These are phyloP conservation scores for Deinandra increscens DNA, from an alignment of 129 eudicot genomes.

Conservation along the genomic window DNA sequence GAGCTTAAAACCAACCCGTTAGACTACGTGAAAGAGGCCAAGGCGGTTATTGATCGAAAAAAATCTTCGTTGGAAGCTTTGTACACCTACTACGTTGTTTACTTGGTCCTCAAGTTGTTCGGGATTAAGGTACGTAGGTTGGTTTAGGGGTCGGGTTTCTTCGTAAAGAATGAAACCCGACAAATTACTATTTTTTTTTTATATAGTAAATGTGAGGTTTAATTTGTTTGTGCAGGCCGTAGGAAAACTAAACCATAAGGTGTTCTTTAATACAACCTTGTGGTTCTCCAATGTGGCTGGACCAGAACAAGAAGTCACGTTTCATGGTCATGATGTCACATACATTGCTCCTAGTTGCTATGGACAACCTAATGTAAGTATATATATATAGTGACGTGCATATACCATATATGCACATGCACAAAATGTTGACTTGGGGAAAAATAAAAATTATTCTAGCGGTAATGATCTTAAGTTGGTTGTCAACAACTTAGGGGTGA, in stretches of 20 bases:
- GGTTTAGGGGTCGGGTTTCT: neutral
- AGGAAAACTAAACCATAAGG: constrained; percentile 41
- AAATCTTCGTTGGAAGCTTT: constrained; percentile 46
- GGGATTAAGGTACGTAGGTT: constrained; percentile 42
- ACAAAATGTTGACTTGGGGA: no score
- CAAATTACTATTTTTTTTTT: neutral
- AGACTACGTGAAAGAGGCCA: constrained; percentile 44
- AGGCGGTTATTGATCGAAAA: constrained; percentile 43
- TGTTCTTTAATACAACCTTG: constrained; percentile 41
- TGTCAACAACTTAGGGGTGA: no score
- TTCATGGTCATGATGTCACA: constrained; percentile 40
- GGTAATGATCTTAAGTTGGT: no score
- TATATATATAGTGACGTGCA: neutral
- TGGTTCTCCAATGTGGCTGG: constrained; percentile 52
- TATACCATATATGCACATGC: neutral
- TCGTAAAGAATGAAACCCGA: neutral
- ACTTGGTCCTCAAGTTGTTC: constrained; percentile 38
- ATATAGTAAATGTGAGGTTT: neutral
- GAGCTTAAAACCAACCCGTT: constrained; percentile 37
- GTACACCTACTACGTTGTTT: constrained; percentile 30
- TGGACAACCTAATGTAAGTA: constrained; percentile 51
- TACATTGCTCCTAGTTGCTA: constrained; percentile 50
- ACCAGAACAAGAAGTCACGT: constrained; percentile 43
- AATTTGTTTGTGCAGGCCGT: constrained; percentile 32
- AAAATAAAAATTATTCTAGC: no score